Evolutionary conservation across 1,284 basidiomycete species (phyloP), one percentile per base, ranked within the genome.

Genomic region (Cystobasidium sp.): DNA sequence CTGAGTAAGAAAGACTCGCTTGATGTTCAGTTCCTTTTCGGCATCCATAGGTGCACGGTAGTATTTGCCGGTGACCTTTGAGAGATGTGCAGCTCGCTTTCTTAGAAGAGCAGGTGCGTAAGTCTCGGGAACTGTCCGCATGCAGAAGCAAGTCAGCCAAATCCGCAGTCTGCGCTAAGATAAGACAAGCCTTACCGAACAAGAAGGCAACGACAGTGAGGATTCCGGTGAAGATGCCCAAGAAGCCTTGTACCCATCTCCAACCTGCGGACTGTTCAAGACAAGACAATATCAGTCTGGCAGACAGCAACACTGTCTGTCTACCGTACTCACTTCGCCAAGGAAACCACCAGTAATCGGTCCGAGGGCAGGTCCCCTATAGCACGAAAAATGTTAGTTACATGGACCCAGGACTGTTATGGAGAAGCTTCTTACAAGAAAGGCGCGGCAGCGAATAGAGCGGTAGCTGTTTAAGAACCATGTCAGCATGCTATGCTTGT

Each of bases 81-180:
- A 51, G 0, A 82, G 74, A 63, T 75, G 77, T 63, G 74, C 69
- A 20, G 80, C 80, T 9, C 81, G 68, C n/a, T 58, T 39, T 10
- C 77, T 59, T 0, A 82, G 79, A 7, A 82, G 72, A 6, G 78
- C 75, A 12, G 81, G 80, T 0, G 80, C 80, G 43, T 81, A 81
- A 12, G 79, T 80, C 69, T 80, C 79, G 16, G 78, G 77, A 18
- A 78, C 55, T 69, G 41, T 14, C 9, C 8, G 31, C 1, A 31
- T 31, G 5, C 47, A 20, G 37, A 47, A 3, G 6, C 3, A 14
- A 22, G 6, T 43, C 67, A 62, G 24, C 20, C 10, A 62, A n/a
- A 18, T 47, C 41, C 93, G 91, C 0, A 90, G 90, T 94, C 81
- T 2, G 88, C 20, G 44, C 6, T 10, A 10, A 88, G 7, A 66